Base-by-base conservation (phyloP, 768 basidiomycete genomes). In the Leccinum obscurum region DNA sequence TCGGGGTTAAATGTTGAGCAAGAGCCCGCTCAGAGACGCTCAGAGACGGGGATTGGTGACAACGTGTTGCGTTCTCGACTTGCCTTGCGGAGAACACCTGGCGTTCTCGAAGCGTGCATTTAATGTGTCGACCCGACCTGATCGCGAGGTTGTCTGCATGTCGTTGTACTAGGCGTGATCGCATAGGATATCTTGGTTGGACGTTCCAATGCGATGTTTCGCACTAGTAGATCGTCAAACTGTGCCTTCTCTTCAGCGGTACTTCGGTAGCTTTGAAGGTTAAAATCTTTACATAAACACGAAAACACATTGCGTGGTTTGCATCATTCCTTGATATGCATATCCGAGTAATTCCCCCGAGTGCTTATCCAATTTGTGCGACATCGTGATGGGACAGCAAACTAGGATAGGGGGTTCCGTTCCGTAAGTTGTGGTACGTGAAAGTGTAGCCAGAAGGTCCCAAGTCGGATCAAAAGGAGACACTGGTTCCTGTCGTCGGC, bases 401-500 rank as follows among this genome's bases (percentile, higher is more conserved):
- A 22, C 10, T 39, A 9, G 30, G 50, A 37, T 4, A 7, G 20
- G 34, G 37, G 26, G 44, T 59, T 64, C 65, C 57, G 54, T 65
- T 56, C 46, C 51, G 54, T 15, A 30, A 26, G 10, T 20, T n/a
- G 22, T 41, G 28, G 32, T n/a, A 17, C 4, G 32, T 59, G 57
- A 52, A 32, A 4, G 35, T 10, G n/a, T 26, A 8, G 26, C 54
- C 13, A 52, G 28, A 15, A 26, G 22, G 46, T 28, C 55, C 49
- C 24, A 53, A 62, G 44, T 49, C 55, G 57, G 68, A 67, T 67
- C 65, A 56, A 7, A 44, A n/a, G 0, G 41, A 14, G 57, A 35
- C 50, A 53, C 28, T n/a, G 28, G 15, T 35, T 58, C 54, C 14
- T 55, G 51, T 8, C 39, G 9, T 41, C 14, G 15, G 17, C 39